phyloP scores from a whole-genome alignment of 1,284 basidiomycete species.

The Agaricales sp. region DNA sequence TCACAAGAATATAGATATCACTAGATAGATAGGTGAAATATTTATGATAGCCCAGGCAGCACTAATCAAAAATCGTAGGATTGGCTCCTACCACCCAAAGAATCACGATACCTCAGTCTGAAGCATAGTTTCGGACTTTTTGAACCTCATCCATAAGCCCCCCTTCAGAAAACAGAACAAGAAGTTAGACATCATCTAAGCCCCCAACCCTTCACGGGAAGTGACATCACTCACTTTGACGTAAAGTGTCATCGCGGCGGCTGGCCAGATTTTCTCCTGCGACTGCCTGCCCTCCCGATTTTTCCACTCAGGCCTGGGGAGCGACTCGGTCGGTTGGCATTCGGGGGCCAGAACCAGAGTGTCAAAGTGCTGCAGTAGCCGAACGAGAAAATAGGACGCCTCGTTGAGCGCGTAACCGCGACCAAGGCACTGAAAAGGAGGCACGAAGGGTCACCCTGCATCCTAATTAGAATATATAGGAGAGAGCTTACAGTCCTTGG shows the following conservation, averaged over 20 bases:
- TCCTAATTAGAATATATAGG: not conserved
- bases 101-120: not conserved
- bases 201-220: not conserved
- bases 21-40: no score
- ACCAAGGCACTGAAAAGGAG: slow-evolving; percentile 45
- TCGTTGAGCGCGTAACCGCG: slow-evolving; percentile 70
- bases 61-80: no score
- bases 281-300: slow-evolving; percentile 37
- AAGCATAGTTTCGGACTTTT: not conserved
- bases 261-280: slow-evolving; percentile 48
- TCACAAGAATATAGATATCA: no score
- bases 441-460: slow-evolving; percentile 1
- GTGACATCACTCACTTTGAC: slow-evolving; percentile 35
- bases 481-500: slow-evolving; percentile 34
- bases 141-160: not conserved
- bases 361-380: slow-evolving; percentile 54
- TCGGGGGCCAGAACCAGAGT: slow-evolving; percentile 48
- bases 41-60: no score
- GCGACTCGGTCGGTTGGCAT: slow-evolving; percentile 46
- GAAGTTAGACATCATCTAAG: not conserved
- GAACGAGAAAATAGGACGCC: slow-evolving; percentile 56
- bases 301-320: slow-evolving; percentile 52
- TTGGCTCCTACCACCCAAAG: not conserved
- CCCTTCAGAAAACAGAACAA: not conserved
- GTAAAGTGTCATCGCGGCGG: slow-evolving; percentile 47